Conservation (phyloP, 139 green algal genomes). For the Picochlorum sp. region DNA sequence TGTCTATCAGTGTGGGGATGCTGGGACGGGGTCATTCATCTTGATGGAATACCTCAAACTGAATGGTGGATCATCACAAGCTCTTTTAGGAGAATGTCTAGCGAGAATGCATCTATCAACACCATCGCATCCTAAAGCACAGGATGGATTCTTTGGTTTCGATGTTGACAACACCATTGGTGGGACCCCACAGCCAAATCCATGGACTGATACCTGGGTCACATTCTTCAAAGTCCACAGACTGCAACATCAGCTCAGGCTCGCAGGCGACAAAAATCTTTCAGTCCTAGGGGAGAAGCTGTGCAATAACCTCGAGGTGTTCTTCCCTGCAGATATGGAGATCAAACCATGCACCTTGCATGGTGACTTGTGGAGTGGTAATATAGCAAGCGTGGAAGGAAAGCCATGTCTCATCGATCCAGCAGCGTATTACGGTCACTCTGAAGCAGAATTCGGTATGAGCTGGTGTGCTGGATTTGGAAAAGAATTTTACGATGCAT, state of each 20-base stretch:
- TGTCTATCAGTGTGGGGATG: conserved; percentile 51
- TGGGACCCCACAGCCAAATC: conserved; percentile 86
- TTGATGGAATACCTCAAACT: conserved; percentile 92
- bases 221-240: conserved; percentile 72
- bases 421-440: conserved; percentile 85
- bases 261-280: conserved; percentile 55
- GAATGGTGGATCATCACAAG: conserved; percentile 21
- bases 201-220: conserved; percentile 78
- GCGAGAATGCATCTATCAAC: conserved; percentile 80
- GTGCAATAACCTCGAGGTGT: conserved; percentile 56
- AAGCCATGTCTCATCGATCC: conserved; percentile 75
- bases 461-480: conserved; percentile 57
- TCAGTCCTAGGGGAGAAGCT: conserved; percentile 57
- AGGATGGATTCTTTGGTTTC: conserved; percentile 80
- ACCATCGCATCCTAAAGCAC: conserved; percentile 38
- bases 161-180: conserved; percentile 94
- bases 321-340: conserved; percentile 61
- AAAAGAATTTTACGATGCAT: conserved; percentile 45
- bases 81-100: conserved; percentile 64
- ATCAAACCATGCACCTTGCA: conserved; percentile 68
- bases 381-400: conserved; percentile 70
- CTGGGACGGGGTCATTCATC: conserved; percentile 64
- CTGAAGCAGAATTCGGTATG: conserved; percentile 96
- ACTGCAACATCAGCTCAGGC: conserved; percentile 51
- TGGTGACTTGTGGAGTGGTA: conserved; percentile 94